phyloP scores from a whole-genome alignment of 208 protist genomes.

The Trypanosoma mega region DNA sequence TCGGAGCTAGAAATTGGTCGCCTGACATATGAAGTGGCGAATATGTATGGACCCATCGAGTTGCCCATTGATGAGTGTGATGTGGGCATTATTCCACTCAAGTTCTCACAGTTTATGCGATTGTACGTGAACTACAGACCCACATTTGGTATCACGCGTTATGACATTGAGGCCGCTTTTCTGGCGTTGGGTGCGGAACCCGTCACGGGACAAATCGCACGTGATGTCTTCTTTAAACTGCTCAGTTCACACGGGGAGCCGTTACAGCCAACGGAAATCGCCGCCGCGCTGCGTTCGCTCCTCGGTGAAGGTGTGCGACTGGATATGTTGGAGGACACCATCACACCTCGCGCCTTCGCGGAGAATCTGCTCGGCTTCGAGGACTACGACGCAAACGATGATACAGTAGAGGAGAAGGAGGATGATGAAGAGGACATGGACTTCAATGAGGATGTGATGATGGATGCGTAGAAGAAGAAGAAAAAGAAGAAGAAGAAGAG shows the following conservation, averaged over 20 bases:
- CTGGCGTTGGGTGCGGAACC: slow-evolving; percentile 70
- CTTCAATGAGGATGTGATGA: too few relatives aligned
- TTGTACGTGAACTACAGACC: slow-evolving; percentile 96
- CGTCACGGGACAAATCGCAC: slow-evolving; percentile 61
- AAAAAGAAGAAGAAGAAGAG: too few relatives aligned
- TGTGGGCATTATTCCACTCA: slow-evolving; percentile 78
- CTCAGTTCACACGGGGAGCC: slow-evolving; percentile 76
- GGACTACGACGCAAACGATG: slow-evolving; percentile 62
- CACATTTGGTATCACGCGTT: slow-evolving; percentile 84
- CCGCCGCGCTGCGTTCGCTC: slow-evolving; percentile 77
- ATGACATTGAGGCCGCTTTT: slow-evolving; percentile 92
- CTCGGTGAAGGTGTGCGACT: slow-evolving; percentile 82
- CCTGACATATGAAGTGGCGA: slow-evolving; percentile 92
- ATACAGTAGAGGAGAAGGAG: slow-evolving; percentile 1
- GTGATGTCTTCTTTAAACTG: slow-evolving; percentile 73
- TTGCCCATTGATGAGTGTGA: slow-evolving; percentile 65
- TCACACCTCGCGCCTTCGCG: slow-evolving; percentile 84
- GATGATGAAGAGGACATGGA: too few relatives aligned
- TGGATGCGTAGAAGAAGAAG: too few relatives aligned
- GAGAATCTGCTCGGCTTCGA: slow-evolving; percentile 91
- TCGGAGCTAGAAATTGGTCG: slow-evolving; percentile 92
- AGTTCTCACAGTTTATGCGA: slow-evolving; percentile 91
- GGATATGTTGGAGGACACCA: slow-evolving; percentile 87
- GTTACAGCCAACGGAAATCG: slow-evolving; percentile 68
- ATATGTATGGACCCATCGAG: slow-evolving; percentile 61